Base-by-base conservation (phyloP, 306 rosid genomes). In the Leucaena leucocephala region DNA sequence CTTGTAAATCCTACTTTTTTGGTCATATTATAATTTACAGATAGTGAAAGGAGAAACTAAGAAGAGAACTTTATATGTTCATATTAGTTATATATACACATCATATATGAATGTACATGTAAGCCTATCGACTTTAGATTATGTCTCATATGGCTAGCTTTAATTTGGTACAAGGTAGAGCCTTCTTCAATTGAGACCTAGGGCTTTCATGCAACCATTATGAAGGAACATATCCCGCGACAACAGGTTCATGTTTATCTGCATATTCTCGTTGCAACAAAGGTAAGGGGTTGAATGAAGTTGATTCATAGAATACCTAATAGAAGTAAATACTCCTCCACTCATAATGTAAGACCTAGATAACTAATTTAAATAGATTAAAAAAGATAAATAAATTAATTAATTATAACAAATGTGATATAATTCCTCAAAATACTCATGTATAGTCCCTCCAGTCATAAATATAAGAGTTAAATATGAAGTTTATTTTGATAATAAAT, bases 221-320 rank as follows among this genome's bases (percentile, higher is more conserved):
- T 27, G 40, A 80, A 52, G 34, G 19, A 17, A 65, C 65, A 72
- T 34, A 38, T 69, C 71, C 57, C 65, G 52, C 62, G 33, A 34
- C 39, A 82, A 71, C 33, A 44, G 77, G 54, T n/a, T 27, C 21
- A 39, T 76, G 72, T n/a, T 76, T 79, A 11, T 10, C 10, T 33
- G 68, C 89, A 81, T 8, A 50, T 73, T 67, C 22, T 13, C 50
- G 19, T 68, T 45, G 45, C 72, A 78, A 59, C 72, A 78, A 59
- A 46, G 54, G 33, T 50, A 46, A 58, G 42, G 80, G 79, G 73
- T 64, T 81, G 67, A 76, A 57, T 33, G 9, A 85, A 68, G 19
- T 68, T 36, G 58, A 59, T n/a, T 65, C 65, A 2, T 22, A 5
- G 9, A 4, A 74, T 48, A 45, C 13, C 35, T 19, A 8, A 39